Conservation (phyloP, 2,329 filamentous ascomycete genomes). For the Tolypocladium cylindrosporum region DNA sequence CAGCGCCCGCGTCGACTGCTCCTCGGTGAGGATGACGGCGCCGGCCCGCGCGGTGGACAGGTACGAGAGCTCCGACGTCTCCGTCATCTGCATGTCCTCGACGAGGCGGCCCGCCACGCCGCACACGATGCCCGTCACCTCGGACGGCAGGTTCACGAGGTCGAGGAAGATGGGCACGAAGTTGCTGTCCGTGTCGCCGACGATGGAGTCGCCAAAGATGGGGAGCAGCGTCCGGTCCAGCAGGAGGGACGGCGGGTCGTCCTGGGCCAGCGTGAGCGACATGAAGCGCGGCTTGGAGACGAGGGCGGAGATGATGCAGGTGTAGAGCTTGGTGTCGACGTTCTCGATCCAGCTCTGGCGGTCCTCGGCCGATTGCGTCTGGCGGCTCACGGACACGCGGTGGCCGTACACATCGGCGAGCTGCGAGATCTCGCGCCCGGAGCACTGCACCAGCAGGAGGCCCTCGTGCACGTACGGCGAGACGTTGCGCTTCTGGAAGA, state of each 20-base stretch:
- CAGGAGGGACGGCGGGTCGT: conserved; percentile 64
- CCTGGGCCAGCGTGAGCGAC: conserved; percentile 62
- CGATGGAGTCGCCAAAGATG: conserved; percentile 61
- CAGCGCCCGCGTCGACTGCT: conserved; percentile 65
- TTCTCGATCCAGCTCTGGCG: conserved; percentile 43
- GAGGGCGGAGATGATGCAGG: conserved; percentile 51
- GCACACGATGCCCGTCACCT: conserved; percentile 90
- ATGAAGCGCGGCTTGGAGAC: conserved; percentile 57
- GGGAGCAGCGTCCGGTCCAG: conserved; percentile 58
- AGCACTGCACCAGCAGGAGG: conserved; percentile 73
- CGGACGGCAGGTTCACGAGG: conserved; percentile 66
- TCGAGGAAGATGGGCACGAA: conserved; percentile 85
- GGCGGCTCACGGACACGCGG: conserved; percentile 24
- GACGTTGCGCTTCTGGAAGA: conserved; percentile 71
- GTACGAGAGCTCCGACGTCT: conserved; percentile 73
- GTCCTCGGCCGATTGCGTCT: conserved; percentile 19
- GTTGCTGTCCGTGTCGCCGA: conserved; percentile 63
- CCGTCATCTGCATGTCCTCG: conserved; percentile 51
- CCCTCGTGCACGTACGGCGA: conserved; percentile 58
- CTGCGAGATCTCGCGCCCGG: conserved; percentile 46
- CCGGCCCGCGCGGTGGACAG: conserved; percentile 81
- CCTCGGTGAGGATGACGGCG: conserved; percentile 73
- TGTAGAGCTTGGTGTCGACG: conserved; percentile 54
- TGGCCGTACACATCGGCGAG: conserved; percentile 27
- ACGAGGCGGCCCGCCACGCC: conserved; percentile 80